phyloP scores from a whole-genome alignment of 2,329 filamentous ascomycete species.

The Aspergillus pseudotamarii region DNA sequence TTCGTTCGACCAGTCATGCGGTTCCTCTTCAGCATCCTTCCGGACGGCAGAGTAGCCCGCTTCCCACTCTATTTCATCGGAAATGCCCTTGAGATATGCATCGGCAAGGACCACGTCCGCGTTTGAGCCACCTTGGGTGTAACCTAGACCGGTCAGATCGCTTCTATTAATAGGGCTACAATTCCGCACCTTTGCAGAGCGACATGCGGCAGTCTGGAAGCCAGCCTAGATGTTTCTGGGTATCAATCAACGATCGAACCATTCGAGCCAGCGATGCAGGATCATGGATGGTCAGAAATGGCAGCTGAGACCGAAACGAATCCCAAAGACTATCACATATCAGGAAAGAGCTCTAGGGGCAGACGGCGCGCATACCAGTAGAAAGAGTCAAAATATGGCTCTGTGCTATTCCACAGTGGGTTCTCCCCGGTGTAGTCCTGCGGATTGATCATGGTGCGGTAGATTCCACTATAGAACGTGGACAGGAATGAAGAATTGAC shows the following conservation, averaged over 20 bases:
- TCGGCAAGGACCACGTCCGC: conserved; percentile 70
- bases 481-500: conserved; percentile 41
- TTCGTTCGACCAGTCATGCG: conserved; percentile 68
- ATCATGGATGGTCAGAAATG: conserved; percentile 69
- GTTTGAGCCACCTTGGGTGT: conserved; percentile 73
- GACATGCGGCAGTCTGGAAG: conserved; percentile 75
- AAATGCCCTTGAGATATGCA: conserved; percentile 68
- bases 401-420: conserved; percentile 63
- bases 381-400: conserved; percentile 74
- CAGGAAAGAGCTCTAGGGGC: conserved; percentile 7
- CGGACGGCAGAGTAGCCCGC: conserved; percentile 69
- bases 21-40: conserved; percentile 71
- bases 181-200: conserved; percentile 57
- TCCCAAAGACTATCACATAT: conserved; percentile 61
- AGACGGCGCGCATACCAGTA: conserved; percentile 59
- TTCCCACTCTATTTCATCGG: conserved; percentile 65
- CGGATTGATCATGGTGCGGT: conserved; percentile 69
- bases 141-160: conserved; percentile 47
- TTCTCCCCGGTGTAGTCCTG: conserved; percentile 76
- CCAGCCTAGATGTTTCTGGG: conserved; percentile 70
- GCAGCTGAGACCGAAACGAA: conserved; percentile 68
- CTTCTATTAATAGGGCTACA: background rate
- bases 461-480: conserved; percentile 70
- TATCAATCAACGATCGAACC: conserved; percentile 71
- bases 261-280: conserved; percentile 64